Conservation (phyloP, 768 basidiomycete genomes). For the Tylopilus intermedius region DNA sequence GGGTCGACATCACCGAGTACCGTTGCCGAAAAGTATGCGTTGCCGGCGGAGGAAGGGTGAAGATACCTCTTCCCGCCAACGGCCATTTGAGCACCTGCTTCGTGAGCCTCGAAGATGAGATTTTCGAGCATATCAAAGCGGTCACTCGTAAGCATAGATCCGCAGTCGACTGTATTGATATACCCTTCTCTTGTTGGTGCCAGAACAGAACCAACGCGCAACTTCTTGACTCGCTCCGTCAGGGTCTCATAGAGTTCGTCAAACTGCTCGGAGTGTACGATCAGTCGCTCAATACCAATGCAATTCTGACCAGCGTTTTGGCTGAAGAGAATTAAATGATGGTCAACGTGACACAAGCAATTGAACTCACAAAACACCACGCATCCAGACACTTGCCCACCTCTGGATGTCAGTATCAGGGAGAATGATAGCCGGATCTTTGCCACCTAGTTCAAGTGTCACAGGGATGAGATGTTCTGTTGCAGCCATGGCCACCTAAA, state of each 20-base stretch:
- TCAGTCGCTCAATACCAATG: constrained; percentile 90
- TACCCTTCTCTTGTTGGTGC: constrained; percentile 62
- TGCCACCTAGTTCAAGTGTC: constrained; percentile 90
- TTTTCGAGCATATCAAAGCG: constrained; percentile 66
- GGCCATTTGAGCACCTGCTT: constrained; percentile 58
- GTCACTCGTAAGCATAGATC: constrained; percentile 76
- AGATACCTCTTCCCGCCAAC: constrained; percentile 61
- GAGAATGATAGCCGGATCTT: constrained; percentile 89
- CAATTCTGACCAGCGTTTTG: constrained; percentile 96
- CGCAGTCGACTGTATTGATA: constrained; percentile 73
- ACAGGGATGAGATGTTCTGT: constrained; percentile 86
- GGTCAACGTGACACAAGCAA: not conserved
- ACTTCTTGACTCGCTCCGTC: constrained; percentile 53
- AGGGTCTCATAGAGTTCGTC: constrained; percentile 68
- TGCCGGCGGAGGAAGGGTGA: constrained; percentile 66
- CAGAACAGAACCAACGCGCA: constrained; percentile 78
- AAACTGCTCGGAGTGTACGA: constrained; percentile 77
- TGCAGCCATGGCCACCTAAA: constrained; percentile 76
- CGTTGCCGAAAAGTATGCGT: constrained; percentile 83
- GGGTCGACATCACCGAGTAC: constrained; percentile 74
- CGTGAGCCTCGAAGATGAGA: constrained; percentile 64
- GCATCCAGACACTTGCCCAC: constrained; percentile 81
- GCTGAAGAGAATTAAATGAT: constrained; percentile 37
- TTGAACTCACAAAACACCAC: constrained; percentile 81
- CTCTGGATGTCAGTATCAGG: constrained; percentile 77